A percentile compares a stretch with the other conserved stretches of the same genome.
Conservation (phyloP, 1,284 basidiomycete species). For the Tranzscheliella williamsii region DNA sequence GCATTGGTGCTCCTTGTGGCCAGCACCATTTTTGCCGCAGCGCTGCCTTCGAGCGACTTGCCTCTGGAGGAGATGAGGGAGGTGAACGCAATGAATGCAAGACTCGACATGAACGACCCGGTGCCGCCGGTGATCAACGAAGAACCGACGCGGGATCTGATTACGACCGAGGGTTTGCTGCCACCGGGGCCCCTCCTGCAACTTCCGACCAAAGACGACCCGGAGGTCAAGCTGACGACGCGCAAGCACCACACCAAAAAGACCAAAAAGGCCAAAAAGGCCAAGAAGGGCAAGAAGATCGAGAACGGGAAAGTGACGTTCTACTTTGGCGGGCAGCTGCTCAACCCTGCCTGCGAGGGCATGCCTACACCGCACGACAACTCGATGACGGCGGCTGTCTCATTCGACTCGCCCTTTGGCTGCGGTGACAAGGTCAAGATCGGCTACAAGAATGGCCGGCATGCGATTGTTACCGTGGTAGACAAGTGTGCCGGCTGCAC, state of each 20-base stretch:
- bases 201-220: no score
- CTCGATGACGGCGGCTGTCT: conserved; percentile 27
- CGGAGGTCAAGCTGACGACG: no score
- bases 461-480: conserved; percentile 11
- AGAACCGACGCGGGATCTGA: no score
- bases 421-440: conserved; percentile 27
- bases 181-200: no score
- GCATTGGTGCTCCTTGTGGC: no score
- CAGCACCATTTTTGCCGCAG: no score
- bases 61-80: no score
- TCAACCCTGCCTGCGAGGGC: conserved; percentile 19
- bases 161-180: no score
- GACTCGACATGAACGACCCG: no score
- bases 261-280: neutral
- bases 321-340: conserved; percentile 17
- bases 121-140: no score
- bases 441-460: conserved; percentile 1
- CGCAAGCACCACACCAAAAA: neutral
- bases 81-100: no score
- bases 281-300: conserved; percentile 1
- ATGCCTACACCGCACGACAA: conserved; percentile 6
- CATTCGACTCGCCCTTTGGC: conserved; percentile 12
- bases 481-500: conserved; percentile 24
- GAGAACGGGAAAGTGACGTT: conserved; percentile 19
- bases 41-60: no score